These are phyloP conservation scores for Boletus vermiculosoides DNA, from an alignment of 768 basidiomycete species.

Conservation along the genomic window DNA sequence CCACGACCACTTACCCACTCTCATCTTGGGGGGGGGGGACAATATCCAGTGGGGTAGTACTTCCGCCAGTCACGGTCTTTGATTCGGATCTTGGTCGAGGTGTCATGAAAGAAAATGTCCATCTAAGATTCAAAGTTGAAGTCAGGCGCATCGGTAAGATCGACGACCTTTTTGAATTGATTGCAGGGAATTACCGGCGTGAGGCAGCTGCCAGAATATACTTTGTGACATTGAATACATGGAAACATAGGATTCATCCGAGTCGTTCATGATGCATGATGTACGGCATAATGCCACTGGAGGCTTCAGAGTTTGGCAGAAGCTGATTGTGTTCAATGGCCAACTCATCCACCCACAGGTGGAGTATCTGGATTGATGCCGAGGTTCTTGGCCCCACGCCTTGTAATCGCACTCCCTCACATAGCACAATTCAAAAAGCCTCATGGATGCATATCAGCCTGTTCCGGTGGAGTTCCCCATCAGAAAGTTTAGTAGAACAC, in stretches of 20 bases:
- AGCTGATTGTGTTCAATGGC: constrained; percentile 14
- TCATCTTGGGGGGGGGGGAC: not conserved
- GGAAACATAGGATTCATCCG: not conserved
- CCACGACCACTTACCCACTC: not conserved
- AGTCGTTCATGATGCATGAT: not conserved
- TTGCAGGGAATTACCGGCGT: not conserved
- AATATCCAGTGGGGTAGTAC: not conserved
- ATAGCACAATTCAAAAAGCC: constrained; percentile 3
- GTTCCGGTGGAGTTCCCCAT: constrained; percentile 6
- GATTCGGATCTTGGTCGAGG: not conserved
- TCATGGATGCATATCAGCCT: constrained; percentile 3
- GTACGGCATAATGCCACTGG: constrained; percentile 1
- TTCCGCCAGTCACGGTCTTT: not conserved
- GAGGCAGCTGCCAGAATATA: not conserved
- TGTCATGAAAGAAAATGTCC: not conserved
- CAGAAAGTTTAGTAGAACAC: constrained; percentile 11
- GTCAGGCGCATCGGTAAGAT: constrained; percentile 10
- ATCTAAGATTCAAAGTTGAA: not conserved
- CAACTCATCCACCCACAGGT: not conserved
- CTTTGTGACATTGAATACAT: not conserved
- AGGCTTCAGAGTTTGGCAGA: not conserved
- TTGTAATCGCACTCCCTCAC: not conserved
- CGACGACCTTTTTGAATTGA: not conserved
- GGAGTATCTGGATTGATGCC: constrained; percentile 4
- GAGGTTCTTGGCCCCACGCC: constrained; percentile 1